Conservation (phyloP, 2,329 filamentous ascomycete species). For the Aspergillus sp. region DNA sequence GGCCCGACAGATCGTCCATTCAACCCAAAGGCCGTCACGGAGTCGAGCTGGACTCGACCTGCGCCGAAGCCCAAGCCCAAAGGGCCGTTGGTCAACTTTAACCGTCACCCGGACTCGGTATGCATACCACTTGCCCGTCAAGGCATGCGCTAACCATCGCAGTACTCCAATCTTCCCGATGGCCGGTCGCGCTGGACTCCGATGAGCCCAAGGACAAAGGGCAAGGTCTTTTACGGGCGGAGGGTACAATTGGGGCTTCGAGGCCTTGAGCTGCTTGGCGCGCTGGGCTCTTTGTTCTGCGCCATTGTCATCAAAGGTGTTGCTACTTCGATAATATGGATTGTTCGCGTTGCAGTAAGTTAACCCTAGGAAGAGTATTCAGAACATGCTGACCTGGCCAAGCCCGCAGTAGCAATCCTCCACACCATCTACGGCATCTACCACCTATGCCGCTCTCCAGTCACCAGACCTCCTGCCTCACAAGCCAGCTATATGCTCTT, state of each 20-base stretch:
- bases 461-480: constrained; percentile 74
- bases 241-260: constrained; percentile 71
- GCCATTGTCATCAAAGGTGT: constrained; percentile 77
- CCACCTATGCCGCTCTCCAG: constrained; percentile 73
- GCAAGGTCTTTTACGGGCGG: constrained; percentile 70
- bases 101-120: constrained; percentile 80
- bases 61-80: constrained; percentile 65
- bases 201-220: constrained; percentile 73
- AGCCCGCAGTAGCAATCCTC: constrained; percentile 77
- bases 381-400: background rate
- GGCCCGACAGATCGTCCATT: constrained; percentile 62
- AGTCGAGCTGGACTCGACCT: constrained; percentile 73
- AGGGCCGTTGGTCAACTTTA: constrained; percentile 80
- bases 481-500: constrained; percentile 91
- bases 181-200: constrained; percentile 64
- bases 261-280: constrained; percentile 68
- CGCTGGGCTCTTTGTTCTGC: constrained; percentile 72
- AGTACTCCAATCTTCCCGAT: constrained; percentile 62
- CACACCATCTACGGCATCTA: constrained; percentile 79
- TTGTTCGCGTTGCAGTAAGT: constrained; percentile 76
- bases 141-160: constrained; percentile 2
- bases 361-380: background rate
- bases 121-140: constrained; percentile 30
- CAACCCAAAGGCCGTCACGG: constrained; percentile 83
- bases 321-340: constrained; percentile 69